Percentiles rank a stretch among this genome's conserved stretches.
Evolutionary conservation across 1,284 basidiomycete genomes (phyloP).

Genomic region (Ceratobasidium papillatum): DNA sequence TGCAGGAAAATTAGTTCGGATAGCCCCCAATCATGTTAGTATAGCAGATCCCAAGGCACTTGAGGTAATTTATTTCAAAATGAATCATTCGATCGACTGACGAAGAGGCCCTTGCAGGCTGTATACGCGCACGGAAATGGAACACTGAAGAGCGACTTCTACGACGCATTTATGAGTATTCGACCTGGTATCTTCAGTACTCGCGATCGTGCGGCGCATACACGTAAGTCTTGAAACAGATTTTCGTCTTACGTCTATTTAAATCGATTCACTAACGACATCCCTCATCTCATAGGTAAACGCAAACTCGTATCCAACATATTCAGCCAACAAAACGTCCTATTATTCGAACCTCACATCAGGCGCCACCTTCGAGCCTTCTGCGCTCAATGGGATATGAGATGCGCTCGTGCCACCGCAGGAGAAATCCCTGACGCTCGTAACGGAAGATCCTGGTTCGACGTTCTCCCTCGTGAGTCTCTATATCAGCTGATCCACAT

Average conservation of each 20-base stretch:
- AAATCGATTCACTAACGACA: too few species aligned
- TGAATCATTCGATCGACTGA: not conserved
- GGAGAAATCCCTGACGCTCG: conserved; percentile 2
- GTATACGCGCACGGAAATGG: conserved; percentile 81
- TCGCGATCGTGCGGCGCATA: conserved; percentile 80
- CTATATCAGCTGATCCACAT: not conserved
- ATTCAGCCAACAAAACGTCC: conserved; percentile 83
- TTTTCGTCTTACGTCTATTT: too few species aligned
- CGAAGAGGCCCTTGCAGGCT: conserved; percentile 49
- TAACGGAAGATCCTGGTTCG: conserved; percentile 72
- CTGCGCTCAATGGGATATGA: conserved; percentile 23
- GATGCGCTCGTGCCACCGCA: not conserved
- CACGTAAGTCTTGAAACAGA: not conserved
- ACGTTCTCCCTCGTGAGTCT: conserved; percentile 72
- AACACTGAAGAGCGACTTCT: conserved; percentile 79
- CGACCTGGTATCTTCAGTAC: conserved; percentile 78
- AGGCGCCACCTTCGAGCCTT: conserved; percentile 49
- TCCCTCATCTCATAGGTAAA: too few species aligned
- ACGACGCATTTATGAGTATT: conserved; percentile 69
- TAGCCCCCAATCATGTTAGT: conserved; percentile 88
- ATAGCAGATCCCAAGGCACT: conserved; percentile 79
- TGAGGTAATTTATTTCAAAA: not conserved
- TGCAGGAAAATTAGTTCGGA: conserved; percentile 78
- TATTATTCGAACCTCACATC: conserved; percentile 68
- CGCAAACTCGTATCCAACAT: conserved; percentile 90